These are phyloP conservation scores for Sextonia rubra DNA, from an alignment of 164 flowering plant species.

Conservation along the genomic window DNA sequence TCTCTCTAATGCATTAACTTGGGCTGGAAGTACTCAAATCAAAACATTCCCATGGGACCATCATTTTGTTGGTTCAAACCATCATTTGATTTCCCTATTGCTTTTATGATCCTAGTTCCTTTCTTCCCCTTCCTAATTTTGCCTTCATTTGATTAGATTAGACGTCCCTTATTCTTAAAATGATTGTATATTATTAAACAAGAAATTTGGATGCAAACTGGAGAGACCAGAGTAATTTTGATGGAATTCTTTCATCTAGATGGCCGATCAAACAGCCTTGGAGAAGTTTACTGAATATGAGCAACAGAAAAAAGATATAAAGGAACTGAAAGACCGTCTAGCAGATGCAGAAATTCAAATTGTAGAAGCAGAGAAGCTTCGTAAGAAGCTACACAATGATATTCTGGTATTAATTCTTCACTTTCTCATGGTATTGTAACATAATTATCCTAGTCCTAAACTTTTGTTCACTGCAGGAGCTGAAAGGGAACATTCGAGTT, in stretches of 20 bases:
- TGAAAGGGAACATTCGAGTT: slow-evolving; percentile 97
- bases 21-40: too few relatives aligned
- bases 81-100: background rate
- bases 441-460: slow-evolving; percentile 1
- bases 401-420: slow-evolving; percentile 49
- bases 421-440: background rate
- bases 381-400: slow-evolving; percentile 86
- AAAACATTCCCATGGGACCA: background rate
- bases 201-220: background rate
- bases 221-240: background rate
- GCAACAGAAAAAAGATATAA: slow-evolving; percentile 43
- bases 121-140: too few relatives aligned
- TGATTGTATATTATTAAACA: background rate
- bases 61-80: background rate
- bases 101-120: background rate
- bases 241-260: slow-evolving; percentile 30
- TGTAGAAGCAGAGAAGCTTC: slow-evolving; percentile 77
- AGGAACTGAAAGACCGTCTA: slow-evolving; percentile 51
- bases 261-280: slow-evolving; percentile 49
- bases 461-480: slow-evolving; percentile 50
- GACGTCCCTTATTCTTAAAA: background rate
- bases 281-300: slow-evolving; percentile 58
- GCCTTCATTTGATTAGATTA: background rate
- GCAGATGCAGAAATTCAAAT: slow-evolving; percentile 72
- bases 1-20: too few relatives aligned